Percentiles rank a stretch among this genome's conserved stretches.
phyloP scores from a whole-genome alignment of 352 stramenopile genomes.

The Globisporangium splendens region DNA sequence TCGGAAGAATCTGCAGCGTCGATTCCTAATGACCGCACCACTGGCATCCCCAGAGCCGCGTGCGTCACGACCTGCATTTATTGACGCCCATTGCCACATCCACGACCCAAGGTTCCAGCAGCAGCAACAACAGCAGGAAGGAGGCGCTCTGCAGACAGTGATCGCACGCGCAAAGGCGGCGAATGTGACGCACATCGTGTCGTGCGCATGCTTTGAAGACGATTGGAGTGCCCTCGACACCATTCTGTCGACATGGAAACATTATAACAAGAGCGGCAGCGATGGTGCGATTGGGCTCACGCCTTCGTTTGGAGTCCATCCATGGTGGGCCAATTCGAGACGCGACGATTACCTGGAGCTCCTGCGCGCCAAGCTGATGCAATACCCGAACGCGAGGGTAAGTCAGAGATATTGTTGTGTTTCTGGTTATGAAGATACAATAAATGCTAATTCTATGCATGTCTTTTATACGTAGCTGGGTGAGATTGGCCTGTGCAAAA shows the following conservation, averaged over 20 bases:
- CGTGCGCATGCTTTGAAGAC: conserved; percentile 57
- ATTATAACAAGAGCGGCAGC: not conserved
- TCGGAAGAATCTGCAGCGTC: too few relatives aligned
- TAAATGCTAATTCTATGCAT: not conserved
- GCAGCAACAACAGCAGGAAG: conserved; percentile 4
- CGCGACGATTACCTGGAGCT: conserved; percentile 24
- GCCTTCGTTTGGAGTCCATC: conserved; percentile 68
- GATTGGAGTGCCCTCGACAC: conserved; percentile 57
- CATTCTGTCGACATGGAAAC: conserved; percentile 19
- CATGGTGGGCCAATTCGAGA: conserved; percentile 55
- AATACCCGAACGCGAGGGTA: conserved; percentile 50
- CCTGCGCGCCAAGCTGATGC: conserved; percentile 30
- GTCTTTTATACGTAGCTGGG: conserved; percentile 36
- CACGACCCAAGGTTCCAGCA: conserved; percentile 44
- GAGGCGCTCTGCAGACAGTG: conserved; percentile 24
- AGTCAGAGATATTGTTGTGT: not conserved
- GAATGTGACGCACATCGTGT: conserved; percentile 48
- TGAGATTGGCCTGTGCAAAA: conserved; percentile 82
- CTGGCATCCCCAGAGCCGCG: too few relatives aligned
- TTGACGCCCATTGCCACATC: conserved; percentile 76
- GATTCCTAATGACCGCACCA: too few relatives aligned
- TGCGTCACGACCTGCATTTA: conserved; percentile 11
- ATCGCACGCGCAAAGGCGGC: conserved; percentile 27
- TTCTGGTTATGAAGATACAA: too few relatives aligned
- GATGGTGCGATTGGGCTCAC: conserved; percentile 26